Evolutionary conservation across 2,329 filamentous ascomycete genomes (phyloP).

Genomic region (Alternaria sp.): DNA sequence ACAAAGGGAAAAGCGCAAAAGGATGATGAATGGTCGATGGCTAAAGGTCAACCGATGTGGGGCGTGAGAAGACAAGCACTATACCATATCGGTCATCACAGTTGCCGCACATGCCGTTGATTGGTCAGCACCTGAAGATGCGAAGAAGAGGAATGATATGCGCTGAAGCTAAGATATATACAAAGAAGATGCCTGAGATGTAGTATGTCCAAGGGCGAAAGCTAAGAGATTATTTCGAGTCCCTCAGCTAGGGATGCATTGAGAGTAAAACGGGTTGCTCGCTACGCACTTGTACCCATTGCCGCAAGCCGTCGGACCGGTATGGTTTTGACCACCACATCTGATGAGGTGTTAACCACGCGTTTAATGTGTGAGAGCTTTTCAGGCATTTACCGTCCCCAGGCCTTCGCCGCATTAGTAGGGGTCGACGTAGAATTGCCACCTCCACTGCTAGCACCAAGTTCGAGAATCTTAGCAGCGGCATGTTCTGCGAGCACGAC

Average conservation of each 20-base stretch:
- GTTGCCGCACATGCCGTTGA: not conserved
- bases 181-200: constrained; percentile 18
- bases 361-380: not conserved
- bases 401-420: constrained; percentile 7
- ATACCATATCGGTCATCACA: constrained; percentile 14
- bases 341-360: constrained; percentile 17
- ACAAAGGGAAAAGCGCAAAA: not conserved
- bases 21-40: not conserved
- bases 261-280: constrained; percentile 19
- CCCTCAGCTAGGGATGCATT: constrained; percentile 16
- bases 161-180: constrained; percentile 26
- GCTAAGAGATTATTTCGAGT: not conserved
- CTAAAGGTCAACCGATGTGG: constrained; percentile 13
- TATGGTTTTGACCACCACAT: constrained; percentile 32
- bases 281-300: constrained; percentile 22
- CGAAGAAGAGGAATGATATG: constrained; percentile 10
- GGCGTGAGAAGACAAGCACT: constrained; percentile 15
- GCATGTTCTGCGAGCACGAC: constrained; percentile 50
- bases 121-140: not conserved
- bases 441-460: constrained; percentile 18
- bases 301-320: constrained; percentile 31
- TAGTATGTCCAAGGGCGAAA: not conserved
- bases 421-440: constrained; percentile 14
- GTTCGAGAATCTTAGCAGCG: constrained; percentile 51
- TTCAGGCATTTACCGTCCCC: constrained; percentile 12